Evolutionary conservation across 139 green algal genomes (phyloP).

Genomic region (Coccomyxa sp.): DNA sequence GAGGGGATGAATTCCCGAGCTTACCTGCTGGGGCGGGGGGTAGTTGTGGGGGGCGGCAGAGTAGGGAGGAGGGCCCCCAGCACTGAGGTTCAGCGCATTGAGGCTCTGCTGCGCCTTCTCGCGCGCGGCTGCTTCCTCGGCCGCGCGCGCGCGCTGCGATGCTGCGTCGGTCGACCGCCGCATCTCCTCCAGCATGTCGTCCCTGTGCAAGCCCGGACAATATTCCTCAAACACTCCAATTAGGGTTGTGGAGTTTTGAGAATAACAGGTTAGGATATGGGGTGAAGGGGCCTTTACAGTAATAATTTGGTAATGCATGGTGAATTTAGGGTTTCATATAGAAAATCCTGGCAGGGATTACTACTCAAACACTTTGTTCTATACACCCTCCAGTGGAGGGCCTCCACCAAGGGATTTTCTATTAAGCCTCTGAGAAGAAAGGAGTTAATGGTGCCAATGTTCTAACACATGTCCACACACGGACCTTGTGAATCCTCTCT

Average conservation of each 20-base stretch:
- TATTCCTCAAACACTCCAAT: background rate
- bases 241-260: background rate
- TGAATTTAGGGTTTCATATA: too few relatives aligned
- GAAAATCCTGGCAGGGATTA: background rate
- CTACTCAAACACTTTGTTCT: background rate
- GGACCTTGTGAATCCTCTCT: too few relatives aligned
- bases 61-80: background rate
- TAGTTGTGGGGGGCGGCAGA: too few relatives aligned
- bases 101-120: constrained; percentile 7
- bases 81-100: background rate
- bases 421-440: too few relatives aligned
- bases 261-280: too few relatives aligned
- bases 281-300: too few relatives aligned
- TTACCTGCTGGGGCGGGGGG: background rate
- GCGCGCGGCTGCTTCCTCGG: constrained; percentile 1
- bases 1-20: background rate
- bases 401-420: too few relatives aligned
- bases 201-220: constrained; percentile 14
- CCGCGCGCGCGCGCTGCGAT: background rate
- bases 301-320: too few relatives aligned
- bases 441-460: too few relatives aligned
- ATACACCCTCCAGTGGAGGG: too few relatives aligned
- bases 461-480: too few relatives aligned
- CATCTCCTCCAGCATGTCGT: constrained; percentile 43
- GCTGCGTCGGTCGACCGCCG: constrained; percentile 13